Evolutionary conservation across 306 rosid genomes (phyloP).

Genomic region (Lotus japonicus): DNA sequence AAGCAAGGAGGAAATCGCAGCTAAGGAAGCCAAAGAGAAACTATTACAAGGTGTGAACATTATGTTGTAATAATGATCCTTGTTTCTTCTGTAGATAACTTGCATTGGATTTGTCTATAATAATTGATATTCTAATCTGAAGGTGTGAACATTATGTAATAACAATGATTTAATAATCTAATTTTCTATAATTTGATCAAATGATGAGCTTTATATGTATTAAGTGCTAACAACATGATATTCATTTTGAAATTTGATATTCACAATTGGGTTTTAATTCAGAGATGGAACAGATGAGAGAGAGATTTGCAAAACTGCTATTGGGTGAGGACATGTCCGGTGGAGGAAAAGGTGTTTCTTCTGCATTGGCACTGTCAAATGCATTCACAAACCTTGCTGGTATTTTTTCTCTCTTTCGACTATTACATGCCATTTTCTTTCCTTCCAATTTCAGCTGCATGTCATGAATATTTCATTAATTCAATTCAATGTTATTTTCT

Average conservation of each 20-base stretch:
- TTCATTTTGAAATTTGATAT: not conserved
- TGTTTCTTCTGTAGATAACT: no score
- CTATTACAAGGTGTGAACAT: conserved; percentile 38
- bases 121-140: no score
- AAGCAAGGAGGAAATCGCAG: conserved; percentile 39
- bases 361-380: conserved; percentile 92
- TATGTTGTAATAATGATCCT: no score
- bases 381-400: conserved; percentile 97
- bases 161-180: no score
- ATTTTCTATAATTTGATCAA: no score
- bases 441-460: not conserved
- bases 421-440: not conserved
- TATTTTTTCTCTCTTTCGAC: not conserved
- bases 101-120: no score
- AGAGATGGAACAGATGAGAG: conserved; percentile 94
- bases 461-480: not conserved
- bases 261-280: conserved; percentile 31
- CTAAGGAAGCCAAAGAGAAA: conserved; percentile 45
- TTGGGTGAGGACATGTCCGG: conserved; percentile 99
- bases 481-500: not conserved
- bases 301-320: conserved; percentile 80
- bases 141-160: conserved; percentile 35
- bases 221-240: no score
- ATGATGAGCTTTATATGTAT: no score
- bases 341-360: conserved; percentile 95